Percentiles rank a stretch among this genome's conserved stretches.
Evolutionary conservation across 1,284 basidiomycete genomes (phyloP).

Genomic region (Leccinum pallidistipes): DNA sequence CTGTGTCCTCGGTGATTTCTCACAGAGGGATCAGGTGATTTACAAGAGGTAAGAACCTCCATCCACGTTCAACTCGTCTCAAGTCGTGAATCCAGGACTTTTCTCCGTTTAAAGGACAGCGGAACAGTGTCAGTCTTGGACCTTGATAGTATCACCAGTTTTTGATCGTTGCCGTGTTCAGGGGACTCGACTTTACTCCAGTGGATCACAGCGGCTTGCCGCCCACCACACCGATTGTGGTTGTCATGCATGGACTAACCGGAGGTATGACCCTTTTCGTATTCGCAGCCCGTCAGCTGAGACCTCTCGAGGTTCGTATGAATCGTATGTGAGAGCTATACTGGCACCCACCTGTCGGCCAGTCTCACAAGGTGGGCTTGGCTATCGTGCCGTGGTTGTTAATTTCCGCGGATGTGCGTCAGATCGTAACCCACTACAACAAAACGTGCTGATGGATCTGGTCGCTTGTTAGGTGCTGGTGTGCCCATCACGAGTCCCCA

Average conservation of each 20-base stretch:
- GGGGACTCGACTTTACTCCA: conserved; percentile 75
- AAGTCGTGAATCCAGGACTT: conserved; percentile 41
- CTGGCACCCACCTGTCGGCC: conserved; percentile 70
- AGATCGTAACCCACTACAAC: conserved; percentile 11
- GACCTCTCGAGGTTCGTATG: conserved; percentile 69
- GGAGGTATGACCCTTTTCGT: conserved; percentile 55
- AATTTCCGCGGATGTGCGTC: conserved; percentile 89
- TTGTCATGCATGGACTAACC: conserved; percentile 85
- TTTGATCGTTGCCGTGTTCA: conserved; percentile 27
- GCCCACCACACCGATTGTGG: conserved; percentile 75
- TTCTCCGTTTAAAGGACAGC: conserved; percentile 64
- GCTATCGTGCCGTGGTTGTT: conserved; percentile 85
- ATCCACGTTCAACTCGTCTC: conserved; percentile 1
- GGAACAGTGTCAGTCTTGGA: conserved; percentile 60
- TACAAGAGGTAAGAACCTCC: conserved; percentile 55
- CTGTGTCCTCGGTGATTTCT: conserved; percentile 70
- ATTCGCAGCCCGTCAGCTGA: conserved; percentile 9
- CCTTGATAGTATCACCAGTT: neutral
- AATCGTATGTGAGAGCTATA: conserved; percentile 85
- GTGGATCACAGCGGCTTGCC: conserved; percentile 51
- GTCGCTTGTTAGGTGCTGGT: conserved; percentile 61
- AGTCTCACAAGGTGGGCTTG: conserved; percentile 74
- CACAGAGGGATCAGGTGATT: conserved; percentile 63
- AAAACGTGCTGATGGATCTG: conserved; percentile 13
- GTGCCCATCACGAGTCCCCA: conserved; percentile 80